Evolutionary conservation across 1,284 basidiomycete genomes (phyloP).

Genomic region (Phenoliferia sp.): DNA sequence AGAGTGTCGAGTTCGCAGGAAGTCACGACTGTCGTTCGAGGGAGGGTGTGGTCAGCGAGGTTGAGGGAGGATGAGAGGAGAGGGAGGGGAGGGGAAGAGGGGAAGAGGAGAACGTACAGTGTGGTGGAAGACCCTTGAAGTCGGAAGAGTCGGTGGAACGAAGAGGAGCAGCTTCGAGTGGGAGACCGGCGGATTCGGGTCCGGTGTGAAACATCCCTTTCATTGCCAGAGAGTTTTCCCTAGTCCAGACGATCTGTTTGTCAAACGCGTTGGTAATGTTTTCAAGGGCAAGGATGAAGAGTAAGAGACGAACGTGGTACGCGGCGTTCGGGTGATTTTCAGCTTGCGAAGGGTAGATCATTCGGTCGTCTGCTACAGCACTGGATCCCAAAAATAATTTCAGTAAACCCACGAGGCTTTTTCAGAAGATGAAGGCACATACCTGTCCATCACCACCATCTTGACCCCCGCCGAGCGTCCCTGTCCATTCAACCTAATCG

Average conservation of each 20-base stretch:
- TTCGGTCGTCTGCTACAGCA: not conserved
- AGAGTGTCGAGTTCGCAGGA: not conserved
- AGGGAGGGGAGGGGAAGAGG: too few species aligned
- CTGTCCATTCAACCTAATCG: not conserved
- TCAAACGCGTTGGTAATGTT: not conserved
- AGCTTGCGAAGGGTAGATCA: constrained; percentile 4
- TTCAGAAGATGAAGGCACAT: not conserved
- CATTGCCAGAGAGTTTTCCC: not conserved
- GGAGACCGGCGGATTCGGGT: not conserved
- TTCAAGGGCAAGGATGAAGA: not conserved
- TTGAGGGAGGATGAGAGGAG: too few species aligned
- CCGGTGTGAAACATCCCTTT: not conserved
- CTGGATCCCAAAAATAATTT: not conserved
- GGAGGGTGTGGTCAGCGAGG: not conserved
- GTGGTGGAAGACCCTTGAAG: constrained; percentile 1
- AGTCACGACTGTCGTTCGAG: not conserved
- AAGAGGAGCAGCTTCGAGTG: not conserved
- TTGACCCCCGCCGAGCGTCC: not conserved
- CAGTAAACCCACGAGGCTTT: not conserved
- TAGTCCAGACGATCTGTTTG: not conserved
- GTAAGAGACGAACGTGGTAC: not conserved
- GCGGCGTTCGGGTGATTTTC: not conserved
- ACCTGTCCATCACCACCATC: not conserved
- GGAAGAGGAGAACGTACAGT: not conserved
- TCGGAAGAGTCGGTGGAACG: not conserved